phyloP scores from a whole-genome alignment of 768 basidiomycete species.

The Dentipellis sp. region DNA sequence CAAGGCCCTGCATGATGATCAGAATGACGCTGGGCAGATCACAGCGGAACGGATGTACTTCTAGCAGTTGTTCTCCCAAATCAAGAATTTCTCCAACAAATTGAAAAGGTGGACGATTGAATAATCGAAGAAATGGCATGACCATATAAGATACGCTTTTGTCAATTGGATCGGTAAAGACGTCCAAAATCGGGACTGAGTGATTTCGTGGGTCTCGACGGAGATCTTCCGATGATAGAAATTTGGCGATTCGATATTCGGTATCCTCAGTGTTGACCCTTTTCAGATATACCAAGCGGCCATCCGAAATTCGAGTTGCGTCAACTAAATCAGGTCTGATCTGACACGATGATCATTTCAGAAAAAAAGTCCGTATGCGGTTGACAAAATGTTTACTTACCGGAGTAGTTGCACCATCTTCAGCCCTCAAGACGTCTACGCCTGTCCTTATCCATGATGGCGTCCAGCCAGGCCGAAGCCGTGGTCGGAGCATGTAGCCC shows the following conservation, averaged over 20 bases:
- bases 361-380: background rate
- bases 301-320: conserved; percentile 22
- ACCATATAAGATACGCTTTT: conserved; percentile 5
- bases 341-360: background rate
- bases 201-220: conserved; percentile 5
- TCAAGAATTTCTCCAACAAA: conserved; percentile 5
- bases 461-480: conserved; percentile 10
- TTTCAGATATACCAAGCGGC: conserved; percentile 22
- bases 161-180: background rate
- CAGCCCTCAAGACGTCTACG: background rate
- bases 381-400: conserved; percentile 3
- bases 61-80: conserved; percentile 7
- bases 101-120: background rate
- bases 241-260: conserved; percentile 13
- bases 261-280: conserved; percentile 2
- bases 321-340: conserved; percentile 16
- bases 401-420: conserved; percentile 1
- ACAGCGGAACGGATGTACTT: background rate
- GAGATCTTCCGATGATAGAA: background rate
- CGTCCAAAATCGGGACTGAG: conserved; percentile 9
- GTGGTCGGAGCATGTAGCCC: conserved; percentile 12
- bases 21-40: background rate
- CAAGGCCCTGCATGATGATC: conserved; percentile 5
- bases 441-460: conserved; percentile 11
- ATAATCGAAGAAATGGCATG: conserved; percentile 8